Evolutionary conservation across 1,284 basidiomycete species (phyloP), one percentile per base, ranked within the genome.

Genomic region (Vanrija sp.): DNA sequence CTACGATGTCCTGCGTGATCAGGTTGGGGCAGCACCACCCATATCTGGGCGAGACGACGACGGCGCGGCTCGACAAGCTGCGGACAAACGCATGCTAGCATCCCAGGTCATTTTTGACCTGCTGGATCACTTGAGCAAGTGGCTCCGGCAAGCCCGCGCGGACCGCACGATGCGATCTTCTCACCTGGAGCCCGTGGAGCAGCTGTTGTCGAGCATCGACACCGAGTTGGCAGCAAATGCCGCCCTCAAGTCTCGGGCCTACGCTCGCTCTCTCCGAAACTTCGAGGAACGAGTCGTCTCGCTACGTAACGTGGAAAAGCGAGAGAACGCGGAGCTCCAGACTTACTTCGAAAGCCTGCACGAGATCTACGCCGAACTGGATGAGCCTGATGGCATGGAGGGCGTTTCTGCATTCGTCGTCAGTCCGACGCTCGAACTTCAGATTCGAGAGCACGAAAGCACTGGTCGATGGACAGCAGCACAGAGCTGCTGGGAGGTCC

Each of bases 311-410:
- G 74, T 78, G 46, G 69, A 68, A 62, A 76, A 80, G 0, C 73
- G 78, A 19, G 57, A 55, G 10, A 62, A 62, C 38, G 73, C 78
- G 46, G 83, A 88, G 19, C 78, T 93, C 1, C 85, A 91, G 51
- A 80, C 78, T 1, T 88, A 92, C 72, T 98, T 92, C 69, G 96
- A 98, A 69, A 84, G 86, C 29, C 79, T 98, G 39, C 96, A 99
- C 69, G 86, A 96, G 71, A 96, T 98, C 61, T 99, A 99, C 73
- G 89, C 96, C 14, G 84, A 91, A 55, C 81, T 99, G 5, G 94
- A 99, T 70, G 94, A 99, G 72, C 96, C 96, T 0, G 96, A 99
- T 76, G 96, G 96, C 12, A 99, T 99, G 96, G 94, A 98, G 76
- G 96, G 96, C 0, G 84, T 98, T 25, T 97, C 96, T 0, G 87